phyloP scores from a whole-genome alignment of 495 filamentous ascomycete genomes.

The Letharia columbiana region DNA sequence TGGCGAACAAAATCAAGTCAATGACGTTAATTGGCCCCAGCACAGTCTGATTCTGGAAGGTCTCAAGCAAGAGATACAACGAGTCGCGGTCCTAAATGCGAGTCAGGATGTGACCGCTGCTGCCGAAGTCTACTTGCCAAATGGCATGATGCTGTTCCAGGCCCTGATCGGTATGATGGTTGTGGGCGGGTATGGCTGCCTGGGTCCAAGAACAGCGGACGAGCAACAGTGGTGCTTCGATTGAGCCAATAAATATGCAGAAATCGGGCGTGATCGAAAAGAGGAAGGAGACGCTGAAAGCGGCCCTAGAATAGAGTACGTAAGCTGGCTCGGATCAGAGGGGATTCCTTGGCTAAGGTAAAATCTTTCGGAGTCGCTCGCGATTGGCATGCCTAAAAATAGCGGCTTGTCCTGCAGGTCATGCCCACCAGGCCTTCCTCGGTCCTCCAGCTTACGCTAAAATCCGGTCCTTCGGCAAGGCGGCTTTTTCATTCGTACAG shows the following conservation, averaged over 20 bases:
- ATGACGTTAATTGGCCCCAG: background rate
- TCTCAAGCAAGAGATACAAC: background rate
- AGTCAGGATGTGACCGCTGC: background rate
- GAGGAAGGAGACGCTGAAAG: background rate
- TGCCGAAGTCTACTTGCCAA: background rate
- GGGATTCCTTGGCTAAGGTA: background rate
- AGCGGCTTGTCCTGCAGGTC: background rate
- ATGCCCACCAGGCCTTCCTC: too few species aligned
- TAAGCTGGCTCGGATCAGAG: background rate
- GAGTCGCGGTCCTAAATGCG: background rate
- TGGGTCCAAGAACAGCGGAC: background rate
- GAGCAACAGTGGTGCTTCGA: background rate
- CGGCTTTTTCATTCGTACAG: background rate
- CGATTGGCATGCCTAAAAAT: slow-evolving; percentile 1
- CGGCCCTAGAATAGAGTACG: background rate
- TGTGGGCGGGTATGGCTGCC: background rate
- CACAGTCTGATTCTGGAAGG: background rate
- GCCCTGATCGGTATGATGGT: background rate
- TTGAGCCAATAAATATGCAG: background rate
- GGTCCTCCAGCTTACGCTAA: background rate
- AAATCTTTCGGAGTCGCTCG: background rate
- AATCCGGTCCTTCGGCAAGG: background rate
- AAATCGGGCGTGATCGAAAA: background rate
- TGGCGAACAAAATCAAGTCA: background rate
- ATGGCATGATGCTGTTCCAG: background rate